A percentile compares a stretch with the other conserved stretches of the same genome.
Conservation (phyloP, 805 yeast genomes). For the Metschnikowia drakensbergensis region DNA sequence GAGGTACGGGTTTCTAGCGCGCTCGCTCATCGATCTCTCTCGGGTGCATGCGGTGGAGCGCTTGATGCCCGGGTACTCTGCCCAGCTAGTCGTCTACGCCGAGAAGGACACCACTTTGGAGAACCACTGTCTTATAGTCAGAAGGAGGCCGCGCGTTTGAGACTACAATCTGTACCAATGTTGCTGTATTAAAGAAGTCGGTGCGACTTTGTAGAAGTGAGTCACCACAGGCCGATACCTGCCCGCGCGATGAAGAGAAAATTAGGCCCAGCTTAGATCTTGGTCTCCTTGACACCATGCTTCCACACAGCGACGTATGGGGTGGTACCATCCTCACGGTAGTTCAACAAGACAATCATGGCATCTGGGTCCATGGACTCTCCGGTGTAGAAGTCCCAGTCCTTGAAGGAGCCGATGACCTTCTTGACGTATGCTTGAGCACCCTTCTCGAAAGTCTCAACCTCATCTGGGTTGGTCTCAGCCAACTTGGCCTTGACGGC, state of each 20-base stretch:
- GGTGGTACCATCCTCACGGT: slow-evolving; percentile 99
- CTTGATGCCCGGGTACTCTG: slow-evolving; percentile 36
- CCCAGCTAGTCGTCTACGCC: slow-evolving; percentile 57
- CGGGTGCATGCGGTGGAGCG: slow-evolving; percentile 48
- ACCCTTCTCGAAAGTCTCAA: slow-evolving; percentile 93
- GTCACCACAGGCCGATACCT: too few relatives aligned
- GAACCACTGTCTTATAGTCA: slow-evolving; percentile 54
- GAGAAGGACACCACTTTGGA: slow-evolving; percentile 59
- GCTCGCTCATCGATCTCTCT: slow-evolving; percentile 73
- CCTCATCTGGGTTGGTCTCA: slow-evolving; percentile 83
- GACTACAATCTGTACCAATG: not conserved
- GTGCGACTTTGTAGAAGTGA: not conserved
- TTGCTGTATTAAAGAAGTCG: not conserved
- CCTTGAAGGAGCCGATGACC: slow-evolving; percentile 91
- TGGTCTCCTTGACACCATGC: slow-evolving; percentile 89
- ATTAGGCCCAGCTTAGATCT: slow-evolving; percentile 57
- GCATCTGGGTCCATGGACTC: slow-evolving; percentile 99
- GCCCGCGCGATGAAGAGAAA: not conserved
- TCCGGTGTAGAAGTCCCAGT: slow-evolving; percentile 99
- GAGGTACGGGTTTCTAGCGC: slow-evolving; percentile 58
- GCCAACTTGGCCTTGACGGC: slow-evolving; percentile 84
- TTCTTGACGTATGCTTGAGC: slow-evolving; percentile 95
- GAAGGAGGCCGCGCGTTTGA: slow-evolving; percentile 11
- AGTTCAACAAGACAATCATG: slow-evolving; percentile 96
- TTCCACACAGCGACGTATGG: slow-evolving; percentile 98